Evolutionary conservation across 768 basidiomycete genomes (phyloP), one percentile per base, ranked within the genome.

Genomic region (Strobilomyces dryophilus): DNA sequence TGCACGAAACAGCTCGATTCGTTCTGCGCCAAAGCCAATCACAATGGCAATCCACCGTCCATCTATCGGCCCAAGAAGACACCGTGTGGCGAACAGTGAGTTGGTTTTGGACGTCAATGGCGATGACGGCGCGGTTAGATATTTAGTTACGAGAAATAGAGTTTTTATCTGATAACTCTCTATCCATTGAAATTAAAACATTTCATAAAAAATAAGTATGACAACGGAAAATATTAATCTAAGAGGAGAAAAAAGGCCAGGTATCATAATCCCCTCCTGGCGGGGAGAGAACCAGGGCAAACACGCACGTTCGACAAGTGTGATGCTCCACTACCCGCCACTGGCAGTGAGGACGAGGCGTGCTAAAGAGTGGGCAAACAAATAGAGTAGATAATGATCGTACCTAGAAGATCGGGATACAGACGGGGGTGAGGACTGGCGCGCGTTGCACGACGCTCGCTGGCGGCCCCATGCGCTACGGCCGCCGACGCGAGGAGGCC

Each of bases 221-320:
- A 54, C 17, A 53, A 27, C 32, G 41, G 50, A 39, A 54, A n/a
- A n/a, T n/a, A n/a, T n/a, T n/a, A n/a, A 53, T 56, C 41, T 51
- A 15, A 54, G 53, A 55, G 29, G 35, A 45, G 24, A 39, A 60
- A 55, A 49, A 54, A 40, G 39, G 56, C 40, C 32, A 60, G 47
- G 53, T 32, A 26, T 60, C 52, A 43, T 11, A 24, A 2, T 24
- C 24, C 24, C 24, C 51, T 18, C 32, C 51, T 50, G 56, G 59
- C 50, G 24, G 24, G 44, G 45, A 51, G 41, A 50, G 53, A 57
- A 56, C 43, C 45, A 53, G 47, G 53, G 50, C 12, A 52, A 41
- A 58, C 56, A 61, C 64, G 49, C 64, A 65, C 56, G 65, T 66
- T 61, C 55, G 58, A 26, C 24, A 17, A 17, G 35, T 15, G 27